A percentile compares a stretch with the other conserved stretches of the same genome.
phyloP scores from a whole-genome alignment of 2,329 filamentous ascomycete species.

The Leptodontidium sp. region DNA sequence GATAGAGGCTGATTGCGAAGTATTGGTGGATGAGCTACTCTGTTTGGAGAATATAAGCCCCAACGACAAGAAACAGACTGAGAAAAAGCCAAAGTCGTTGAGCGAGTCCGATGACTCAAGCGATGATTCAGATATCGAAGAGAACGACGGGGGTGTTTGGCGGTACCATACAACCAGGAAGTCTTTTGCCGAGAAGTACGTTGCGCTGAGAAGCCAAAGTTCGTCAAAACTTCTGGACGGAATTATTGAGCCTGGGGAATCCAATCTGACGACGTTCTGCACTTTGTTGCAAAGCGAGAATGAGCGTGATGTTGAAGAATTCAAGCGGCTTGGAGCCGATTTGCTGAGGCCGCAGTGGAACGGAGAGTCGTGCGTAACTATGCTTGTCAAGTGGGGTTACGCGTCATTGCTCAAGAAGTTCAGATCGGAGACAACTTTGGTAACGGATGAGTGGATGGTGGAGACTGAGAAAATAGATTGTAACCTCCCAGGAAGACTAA shows the following conservation, averaged over 20 bases:
- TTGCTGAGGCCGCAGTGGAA: conserved; percentile 11
- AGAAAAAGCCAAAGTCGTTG: neutral
- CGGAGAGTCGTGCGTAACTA: conserved; percentile 18
- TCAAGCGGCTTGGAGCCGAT: conserved; percentile 15
- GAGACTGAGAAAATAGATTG: conserved; percentile 10
- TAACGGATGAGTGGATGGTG: conserved; percentile 7
- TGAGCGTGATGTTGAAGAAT: conserved; percentile 21
- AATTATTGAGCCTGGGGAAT: conserved; percentile 10
- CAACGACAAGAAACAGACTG: neutral
- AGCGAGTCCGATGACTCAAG: neutral
- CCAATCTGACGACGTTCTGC: conserved; percentile 15
- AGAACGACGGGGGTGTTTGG: neutral
- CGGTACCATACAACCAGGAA: conserved; percentile 5
- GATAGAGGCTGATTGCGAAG: conserved; percentile 17
- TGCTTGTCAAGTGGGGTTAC: conserved; percentile 28
- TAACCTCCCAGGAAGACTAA: conserved; percentile 1
- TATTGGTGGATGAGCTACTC: conserved; percentile 25
- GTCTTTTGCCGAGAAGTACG: conserved; percentile 11
- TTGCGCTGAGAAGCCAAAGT: conserved; percentile 4
- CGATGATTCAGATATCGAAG: neutral
- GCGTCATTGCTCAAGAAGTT: conserved; percentile 25
- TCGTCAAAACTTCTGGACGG: conserved; percentile 1
- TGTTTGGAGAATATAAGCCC: neutral
- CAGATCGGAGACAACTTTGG: neutral
- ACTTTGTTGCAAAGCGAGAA: conserved; percentile 22